Conservation (phyloP, 306 rosid species). For the Myrica gale region DNA sequence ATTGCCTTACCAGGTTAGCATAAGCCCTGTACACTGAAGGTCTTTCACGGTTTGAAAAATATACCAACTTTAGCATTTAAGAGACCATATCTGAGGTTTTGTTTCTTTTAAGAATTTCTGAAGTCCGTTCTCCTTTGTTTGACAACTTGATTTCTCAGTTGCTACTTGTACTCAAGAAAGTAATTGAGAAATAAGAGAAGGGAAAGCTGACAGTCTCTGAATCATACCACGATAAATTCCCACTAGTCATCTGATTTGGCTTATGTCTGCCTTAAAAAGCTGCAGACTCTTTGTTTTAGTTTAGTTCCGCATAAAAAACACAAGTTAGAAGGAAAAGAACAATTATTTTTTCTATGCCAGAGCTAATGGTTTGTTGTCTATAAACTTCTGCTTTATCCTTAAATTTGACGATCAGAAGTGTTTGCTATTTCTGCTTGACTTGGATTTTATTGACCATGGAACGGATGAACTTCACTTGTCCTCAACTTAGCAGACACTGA, state of each 20-base stretch:
- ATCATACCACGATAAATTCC: not conserved
- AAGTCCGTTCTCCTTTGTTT: slow-evolving; percentile 20
- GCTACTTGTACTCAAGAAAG: slow-evolving; percentile 7
- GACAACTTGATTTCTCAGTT: slow-evolving; percentile 7
- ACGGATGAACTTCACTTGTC: not conserved
- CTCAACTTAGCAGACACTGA: not conserved
- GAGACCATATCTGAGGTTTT: slow-evolving; percentile 38
- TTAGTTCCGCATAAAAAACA: not conserved
- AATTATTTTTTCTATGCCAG: not conserved
- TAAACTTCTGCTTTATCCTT: not conserved
- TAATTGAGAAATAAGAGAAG: not conserved
- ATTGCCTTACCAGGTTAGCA: slow-evolving; percentile 95
- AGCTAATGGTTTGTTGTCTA: not conserved
- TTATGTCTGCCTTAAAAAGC: not conserved
- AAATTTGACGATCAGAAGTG: too few species aligned
- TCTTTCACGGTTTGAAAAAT: slow-evolving; percentile 28
- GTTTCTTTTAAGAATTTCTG: slow-evolving; percentile 26
- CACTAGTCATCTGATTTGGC: slow-evolving; percentile 2
- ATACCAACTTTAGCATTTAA: slow-evolving; percentile 39
- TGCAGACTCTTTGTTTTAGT: not conserved
- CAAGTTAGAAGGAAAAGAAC: not conserved
- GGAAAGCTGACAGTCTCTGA: not conserved
- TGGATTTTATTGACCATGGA: not conserved
- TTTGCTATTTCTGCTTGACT: not conserved
- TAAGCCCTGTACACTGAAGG: slow-evolving; percentile 25